These are phyloP conservation scores for Populus simonii DNA, from an alignment of 345 rosid species.

Conservation along the genomic window DNA sequence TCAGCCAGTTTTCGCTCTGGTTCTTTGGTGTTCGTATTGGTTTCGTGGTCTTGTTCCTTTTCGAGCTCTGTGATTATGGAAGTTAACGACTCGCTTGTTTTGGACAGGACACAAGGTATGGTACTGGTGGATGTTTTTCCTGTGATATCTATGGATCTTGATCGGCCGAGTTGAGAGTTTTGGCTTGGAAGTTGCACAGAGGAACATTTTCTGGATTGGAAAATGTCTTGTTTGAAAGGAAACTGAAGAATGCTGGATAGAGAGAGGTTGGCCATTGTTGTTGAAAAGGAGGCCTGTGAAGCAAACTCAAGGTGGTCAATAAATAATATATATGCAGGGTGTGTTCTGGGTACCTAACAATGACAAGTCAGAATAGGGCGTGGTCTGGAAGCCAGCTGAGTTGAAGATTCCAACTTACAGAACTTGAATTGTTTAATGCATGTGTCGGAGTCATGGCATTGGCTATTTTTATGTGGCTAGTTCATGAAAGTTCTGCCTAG, in stretches of 20 bases:
- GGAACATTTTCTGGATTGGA: slow-evolving; percentile 2
- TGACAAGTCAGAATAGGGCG: not conserved
- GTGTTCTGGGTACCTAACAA: not conserved
- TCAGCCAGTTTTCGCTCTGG: slow-evolving; percentile 36
- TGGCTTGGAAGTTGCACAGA: slow-evolving; percentile 5
- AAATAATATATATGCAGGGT: not conserved
- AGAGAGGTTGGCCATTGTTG: slow-evolving; percentile 39
- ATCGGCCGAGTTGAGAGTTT: not conserved
- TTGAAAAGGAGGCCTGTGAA: not conserved
- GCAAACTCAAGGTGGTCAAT: not conserved
- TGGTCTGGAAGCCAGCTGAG: not conserved
- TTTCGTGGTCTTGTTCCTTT: slow-evolving; percentile 15
- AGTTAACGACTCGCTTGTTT: slow-evolving; percentile 35
- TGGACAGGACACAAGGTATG: slow-evolving; percentile 23
- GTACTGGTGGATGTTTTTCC: slow-evolving; percentile 2
- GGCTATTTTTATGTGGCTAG: not conserved
- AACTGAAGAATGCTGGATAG: slow-evolving; percentile 29
- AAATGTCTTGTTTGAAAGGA: slow-evolving; percentile 2
- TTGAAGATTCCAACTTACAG: not conserved
- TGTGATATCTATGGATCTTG: slow-evolving; percentile 1
- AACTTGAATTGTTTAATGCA: not conserved
- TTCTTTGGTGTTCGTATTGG: slow-evolving; percentile 9
- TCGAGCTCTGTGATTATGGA: slow-evolving; percentile 35
- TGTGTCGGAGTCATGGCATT: not conserved
- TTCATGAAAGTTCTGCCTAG: not conserved